A percentile compares a stretch with the other conserved stretches of the same genome.
Conservation (phyloP, 164 flowering plant genomes). For the Tetrastigma voinierianum region DNA sequence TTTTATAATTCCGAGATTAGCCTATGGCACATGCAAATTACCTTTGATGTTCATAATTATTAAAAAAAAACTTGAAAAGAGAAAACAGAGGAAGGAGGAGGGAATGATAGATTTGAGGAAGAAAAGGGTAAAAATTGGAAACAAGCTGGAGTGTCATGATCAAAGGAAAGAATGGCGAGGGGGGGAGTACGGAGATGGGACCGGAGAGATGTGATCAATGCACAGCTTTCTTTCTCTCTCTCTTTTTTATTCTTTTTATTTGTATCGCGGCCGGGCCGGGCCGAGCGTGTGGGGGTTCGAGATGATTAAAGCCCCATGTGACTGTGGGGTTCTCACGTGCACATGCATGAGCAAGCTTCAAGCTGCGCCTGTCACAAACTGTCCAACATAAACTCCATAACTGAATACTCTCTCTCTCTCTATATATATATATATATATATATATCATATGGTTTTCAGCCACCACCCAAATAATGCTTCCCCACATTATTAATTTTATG, state of each 20-base stretch:
- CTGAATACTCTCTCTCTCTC: too few relatives aligned
- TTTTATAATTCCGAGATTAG: too few relatives aligned
- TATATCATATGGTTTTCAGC: too few relatives aligned
- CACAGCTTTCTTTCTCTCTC: not conserved
- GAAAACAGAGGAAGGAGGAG: too few relatives aligned
- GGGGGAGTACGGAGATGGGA: slow-evolving; percentile 14
- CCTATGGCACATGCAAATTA: too few relatives aligned
- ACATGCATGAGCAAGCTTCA: slow-evolving; percentile 45
- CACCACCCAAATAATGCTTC: too few relatives aligned
- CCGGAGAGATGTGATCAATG: not conserved
- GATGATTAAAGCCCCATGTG: slow-evolving; percentile 56
- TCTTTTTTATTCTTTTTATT: not conserved
- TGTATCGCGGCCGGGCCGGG: slow-evolving; percentile 4
- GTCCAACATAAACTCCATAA: slow-evolving; percentile 9
- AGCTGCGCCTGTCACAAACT: slow-evolving; percentile 3
- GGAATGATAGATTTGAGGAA: too few relatives aligned
- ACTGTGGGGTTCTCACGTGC: slow-evolving; percentile 42
- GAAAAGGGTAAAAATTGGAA: too few relatives aligned
- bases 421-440: too few relatives aligned
- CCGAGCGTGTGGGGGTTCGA: slow-evolving; percentile 5
- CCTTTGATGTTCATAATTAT: too few relatives aligned
- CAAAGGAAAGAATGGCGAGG: slow-evolving; percentile 16
- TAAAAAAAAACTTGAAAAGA: too few relatives aligned
- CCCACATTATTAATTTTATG: not conserved
- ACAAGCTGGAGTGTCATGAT: slow-evolving; percentile 24